A percentile compares a stretch with the other conserved stretches of the same genome.
Evolutionary conservation across 2,329 filamentous ascomycete species (phyloP).

Genomic region (Fusarium acutatum): DNA sequence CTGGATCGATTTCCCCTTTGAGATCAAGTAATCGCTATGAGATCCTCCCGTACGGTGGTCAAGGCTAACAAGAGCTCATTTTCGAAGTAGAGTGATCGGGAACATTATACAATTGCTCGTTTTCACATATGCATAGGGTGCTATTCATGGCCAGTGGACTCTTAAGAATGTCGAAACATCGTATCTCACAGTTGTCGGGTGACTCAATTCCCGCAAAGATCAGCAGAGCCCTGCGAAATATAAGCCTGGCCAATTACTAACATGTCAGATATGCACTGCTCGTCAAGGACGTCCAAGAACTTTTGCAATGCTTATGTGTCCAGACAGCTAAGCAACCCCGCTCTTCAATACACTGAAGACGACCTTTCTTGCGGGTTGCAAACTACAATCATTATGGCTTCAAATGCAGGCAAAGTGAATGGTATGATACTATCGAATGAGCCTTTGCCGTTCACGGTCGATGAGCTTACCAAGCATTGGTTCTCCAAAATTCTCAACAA

Average conservation of each 20-base stretch:
- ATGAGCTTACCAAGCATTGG: not conserved
- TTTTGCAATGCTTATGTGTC: not conserved
- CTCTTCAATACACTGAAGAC: rapidly evolving
- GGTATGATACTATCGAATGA: not conserved
- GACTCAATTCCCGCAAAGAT: not conserved
- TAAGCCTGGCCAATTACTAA: rapidly evolving
- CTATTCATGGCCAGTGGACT: no score
- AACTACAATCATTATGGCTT: not conserved
- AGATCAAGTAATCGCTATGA: rapidly evolving
- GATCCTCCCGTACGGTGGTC: rapidly evolving
- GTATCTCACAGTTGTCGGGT: not conserved
- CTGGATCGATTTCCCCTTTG: rapidly evolving
- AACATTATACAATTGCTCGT: rapidly evolving
- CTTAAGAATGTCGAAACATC: not conserved
- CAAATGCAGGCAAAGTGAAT: not conserved
- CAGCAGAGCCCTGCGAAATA: rapidly evolving
- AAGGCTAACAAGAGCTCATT: rapidly evolving
- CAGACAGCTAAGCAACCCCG: not conserved
- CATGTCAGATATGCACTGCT: not conserved
- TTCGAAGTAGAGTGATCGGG: rapidly evolving
- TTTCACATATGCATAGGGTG: rapidly evolving
- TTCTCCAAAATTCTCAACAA: not conserved
- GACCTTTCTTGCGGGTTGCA: rapidly evolving
- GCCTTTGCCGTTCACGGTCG: not conserved
- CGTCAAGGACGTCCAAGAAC: not conserved